Conservation (phyloP, 176 grass and related monocot genomes). For the Sorghum bicolor region DNA sequence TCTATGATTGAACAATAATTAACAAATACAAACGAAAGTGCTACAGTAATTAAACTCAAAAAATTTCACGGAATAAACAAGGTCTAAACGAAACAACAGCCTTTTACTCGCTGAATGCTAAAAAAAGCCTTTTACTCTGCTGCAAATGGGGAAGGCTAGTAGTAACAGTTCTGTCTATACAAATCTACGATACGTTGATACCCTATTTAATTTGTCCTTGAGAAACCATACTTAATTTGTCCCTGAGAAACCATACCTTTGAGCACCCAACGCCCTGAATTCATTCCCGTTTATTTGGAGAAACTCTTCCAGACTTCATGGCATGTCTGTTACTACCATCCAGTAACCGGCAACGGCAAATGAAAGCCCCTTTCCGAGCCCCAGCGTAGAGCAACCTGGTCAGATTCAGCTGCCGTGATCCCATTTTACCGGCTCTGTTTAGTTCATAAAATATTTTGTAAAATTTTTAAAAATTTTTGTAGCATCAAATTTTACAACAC, state of each 20-base stretch:
- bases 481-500: no score
- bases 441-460: no score
- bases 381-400: neutral
- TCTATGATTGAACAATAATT: no score
- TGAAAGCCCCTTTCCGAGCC: neutral
- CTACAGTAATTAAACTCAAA: no score
- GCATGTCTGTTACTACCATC: neutral
- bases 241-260: neutral
- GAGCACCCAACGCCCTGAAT: neutral
- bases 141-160: neutral
- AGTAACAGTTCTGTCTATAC: neutral
- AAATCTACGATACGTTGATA: neutral
- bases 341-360: neutral
- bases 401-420: neutral
- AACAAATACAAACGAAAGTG: no score
- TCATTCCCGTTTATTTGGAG: neutral
- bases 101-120: no score
- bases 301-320: conserved; percentile 5
- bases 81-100: neutral
- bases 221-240: neutral
- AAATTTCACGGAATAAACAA: no score
- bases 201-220: neutral
- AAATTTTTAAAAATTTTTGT: no score
- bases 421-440: neutral
- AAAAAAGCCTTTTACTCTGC: neutral